Percentiles rank a stretch among this genome's conserved stretches.
Evolutionary conservation across 495 filamentous ascomycete genomes (phyloP).

Genomic region (Massariosphaeria phaeospora): DNA sequence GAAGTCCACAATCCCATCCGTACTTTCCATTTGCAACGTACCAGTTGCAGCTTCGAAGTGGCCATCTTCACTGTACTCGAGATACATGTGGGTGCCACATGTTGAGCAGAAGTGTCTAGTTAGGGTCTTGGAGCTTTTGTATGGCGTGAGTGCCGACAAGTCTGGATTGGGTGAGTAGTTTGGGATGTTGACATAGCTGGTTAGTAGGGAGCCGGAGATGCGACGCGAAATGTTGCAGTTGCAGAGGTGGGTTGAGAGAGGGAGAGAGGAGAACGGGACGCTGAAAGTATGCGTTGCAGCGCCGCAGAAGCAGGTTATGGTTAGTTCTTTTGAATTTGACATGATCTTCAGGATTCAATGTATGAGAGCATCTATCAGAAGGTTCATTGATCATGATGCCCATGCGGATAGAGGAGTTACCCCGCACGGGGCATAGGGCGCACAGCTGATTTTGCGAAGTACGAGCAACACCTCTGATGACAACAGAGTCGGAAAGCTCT

Average conservation of each 20-base stretch:
- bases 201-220: constrained; percentile 53
- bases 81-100: constrained; percentile 63
- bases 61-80: constrained; percentile 17
- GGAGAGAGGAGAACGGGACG: constrained; percentile 36
- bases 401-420: no score
- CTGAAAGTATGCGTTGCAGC: constrained; percentile 44
- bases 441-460: no score
- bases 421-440: no score
- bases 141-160: constrained; percentile 45
- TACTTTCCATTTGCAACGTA: constrained; percentile 36
- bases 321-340: constrained; percentile 12
- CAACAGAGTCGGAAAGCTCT: no score
- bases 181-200: constrained; percentile 49
- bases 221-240: constrained; percentile 62
- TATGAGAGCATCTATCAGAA: neutral
- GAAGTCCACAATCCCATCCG: constrained; percentile 41
- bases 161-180: constrained; percentile 26
- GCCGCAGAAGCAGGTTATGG: constrained; percentile 54
- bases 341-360: no score
- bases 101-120: constrained; percentile 63
- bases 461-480: no score
- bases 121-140: constrained; percentile 46
- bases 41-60: constrained; percentile 45
- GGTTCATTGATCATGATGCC: no score
- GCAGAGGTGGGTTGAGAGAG: constrained; percentile 49